Percentiles rank a stretch among this genome's conserved stretches.
Conservation (phyloP, 225 moss, liverwort and hornwort genomes). For the Asterella californica region DNA sequence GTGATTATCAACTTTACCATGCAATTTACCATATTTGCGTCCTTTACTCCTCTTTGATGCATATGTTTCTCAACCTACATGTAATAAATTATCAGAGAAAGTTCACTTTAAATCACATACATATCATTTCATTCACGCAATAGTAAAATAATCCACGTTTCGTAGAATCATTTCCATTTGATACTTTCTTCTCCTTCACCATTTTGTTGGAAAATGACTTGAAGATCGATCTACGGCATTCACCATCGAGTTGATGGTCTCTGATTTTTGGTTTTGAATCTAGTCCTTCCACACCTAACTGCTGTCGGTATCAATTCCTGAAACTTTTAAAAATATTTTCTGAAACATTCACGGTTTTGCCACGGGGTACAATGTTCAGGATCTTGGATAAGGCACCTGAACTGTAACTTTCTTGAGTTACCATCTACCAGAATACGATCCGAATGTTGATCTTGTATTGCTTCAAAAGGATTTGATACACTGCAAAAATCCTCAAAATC, state of each 20-base stretch:
- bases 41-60: slow-evolving; percentile 1
- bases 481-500: too few relatives aligned
- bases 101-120: too few relatives aligned
- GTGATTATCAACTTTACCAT: too few relatives aligned
- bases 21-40: too few relatives aligned
- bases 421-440: background rate
- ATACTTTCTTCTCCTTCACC: background rate
- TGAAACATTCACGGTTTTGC: background rate
- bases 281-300: background rate
- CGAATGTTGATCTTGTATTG: background rate
- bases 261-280: background rate
- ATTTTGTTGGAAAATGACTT: background rate
- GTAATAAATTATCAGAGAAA: background rate
- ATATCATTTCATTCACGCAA: background rate
- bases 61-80: background rate
- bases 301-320: background rate
- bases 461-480: too few relatives aligned
- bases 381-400: background rate
- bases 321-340: background rate
- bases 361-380: background rate
- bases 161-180: background rate
- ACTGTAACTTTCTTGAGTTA: background rate
- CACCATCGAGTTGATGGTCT: background rate
- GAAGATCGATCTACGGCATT: background rate
- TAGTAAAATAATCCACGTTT: background rate